These are phyloP conservation scores for Yarrowia sp. DNA, from an alignment of 805 yeast genomes.

Conservation along the genomic window DNA sequence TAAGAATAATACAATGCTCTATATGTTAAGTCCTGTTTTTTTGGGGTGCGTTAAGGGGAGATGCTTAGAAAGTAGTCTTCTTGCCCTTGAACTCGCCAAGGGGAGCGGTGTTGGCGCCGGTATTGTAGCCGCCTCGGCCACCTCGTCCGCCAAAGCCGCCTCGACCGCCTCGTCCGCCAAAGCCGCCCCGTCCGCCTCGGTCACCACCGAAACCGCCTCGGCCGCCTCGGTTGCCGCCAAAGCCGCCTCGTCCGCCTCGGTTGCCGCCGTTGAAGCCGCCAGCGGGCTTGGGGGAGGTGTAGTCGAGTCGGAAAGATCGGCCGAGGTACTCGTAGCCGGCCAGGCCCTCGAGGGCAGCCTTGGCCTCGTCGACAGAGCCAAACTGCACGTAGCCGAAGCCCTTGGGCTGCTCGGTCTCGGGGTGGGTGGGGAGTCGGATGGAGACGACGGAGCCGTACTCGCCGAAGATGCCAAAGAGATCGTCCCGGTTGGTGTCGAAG, in stretches of 20 bases:
- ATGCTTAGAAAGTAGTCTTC: conserved; percentile 40
- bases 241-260: conserved; percentile 26
- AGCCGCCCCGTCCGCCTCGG: conserved; percentile 32
- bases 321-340: conserved; percentile 89
- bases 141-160: conserved; percentile 36
- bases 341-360: conserved; percentile 78
- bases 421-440: conserved; percentile 95
- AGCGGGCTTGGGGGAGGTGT: conserved; percentile 75
- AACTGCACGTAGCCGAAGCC: conserved; percentile 98
- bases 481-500: conserved; percentile 82
- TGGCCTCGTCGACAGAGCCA: conserved; percentile 82
- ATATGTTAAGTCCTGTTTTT: conserved; percentile 21
- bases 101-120: conserved; percentile 49
- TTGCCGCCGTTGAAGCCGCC: conserved; percentile 5
- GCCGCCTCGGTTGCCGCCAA: conserved; percentile 20
- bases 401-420: conserved; percentile 98
- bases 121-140: conserved; percentile 38
- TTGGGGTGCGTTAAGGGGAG: not conserved
- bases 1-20: conserved; percentile 25
- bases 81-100: conserved; percentile 74
- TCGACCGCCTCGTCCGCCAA: conserved; percentile 36
- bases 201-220: conserved; percentile 26
- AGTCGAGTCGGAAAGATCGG: conserved; percentile 93
- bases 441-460: conserved; percentile 79
- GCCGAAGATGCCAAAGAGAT: conserved; percentile 67